Conservation (phyloP, 2,329 filamentous ascomycete genomes). For the Blastomyces silverae region DNA sequence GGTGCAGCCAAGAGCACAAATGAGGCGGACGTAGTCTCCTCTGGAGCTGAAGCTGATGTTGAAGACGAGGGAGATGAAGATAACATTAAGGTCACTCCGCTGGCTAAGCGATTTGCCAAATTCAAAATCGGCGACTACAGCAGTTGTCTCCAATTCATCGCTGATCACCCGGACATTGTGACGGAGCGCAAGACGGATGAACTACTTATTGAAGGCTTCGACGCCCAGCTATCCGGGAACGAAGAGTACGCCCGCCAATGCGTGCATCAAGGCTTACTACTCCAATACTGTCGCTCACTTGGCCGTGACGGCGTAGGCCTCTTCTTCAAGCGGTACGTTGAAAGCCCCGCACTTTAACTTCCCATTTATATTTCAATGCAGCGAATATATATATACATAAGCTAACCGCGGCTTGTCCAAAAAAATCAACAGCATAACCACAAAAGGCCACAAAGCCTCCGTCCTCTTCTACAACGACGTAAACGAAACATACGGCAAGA, state of each 20-base stretch:
- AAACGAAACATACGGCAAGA: slow-evolving; percentile 74
- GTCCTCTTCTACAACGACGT: slow-evolving; percentile 92
- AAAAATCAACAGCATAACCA: slow-evolving; percentile 59
- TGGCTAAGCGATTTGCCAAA: slow-evolving; percentile 72
- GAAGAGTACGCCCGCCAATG: slow-evolving; percentile 74
- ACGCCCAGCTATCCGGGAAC: slow-evolving; percentile 69
- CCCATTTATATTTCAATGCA: not conserved
- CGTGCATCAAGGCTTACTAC: slow-evolving; percentile 83
- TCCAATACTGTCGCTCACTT: slow-evolving; percentile 91
- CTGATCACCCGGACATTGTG: slow-evolving; percentile 69
- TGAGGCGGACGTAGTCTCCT: slow-evolving; percentile 40
- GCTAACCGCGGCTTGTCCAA: slow-evolving; percentile 7
- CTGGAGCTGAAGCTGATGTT: slow-evolving; percentile 55
- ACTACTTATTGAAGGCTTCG: slow-evolving; percentile 84
- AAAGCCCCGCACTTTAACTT: not conserved
- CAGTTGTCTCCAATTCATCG: slow-evolving; percentile 67
- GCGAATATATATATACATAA: not conserved
- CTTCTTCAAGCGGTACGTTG: slow-evolving; percentile 76
- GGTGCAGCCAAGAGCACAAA: slow-evolving; percentile 30
- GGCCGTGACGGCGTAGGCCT: slow-evolving; percentile 80
- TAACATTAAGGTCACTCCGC: slow-evolving; percentile 65
- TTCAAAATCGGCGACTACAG: slow-evolving; percentile 71
- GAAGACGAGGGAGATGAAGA: slow-evolving; percentile 59
- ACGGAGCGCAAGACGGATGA: slow-evolving; percentile 84
- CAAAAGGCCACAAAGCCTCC: slow-evolving; percentile 78